Percentiles rank a stretch among this genome's conserved stretches.
These are phyloP conservation scores for Blepharisma japonicum DNA, from an alignment of 73 alveolate species.

Conservation along the genomic window DNA sequence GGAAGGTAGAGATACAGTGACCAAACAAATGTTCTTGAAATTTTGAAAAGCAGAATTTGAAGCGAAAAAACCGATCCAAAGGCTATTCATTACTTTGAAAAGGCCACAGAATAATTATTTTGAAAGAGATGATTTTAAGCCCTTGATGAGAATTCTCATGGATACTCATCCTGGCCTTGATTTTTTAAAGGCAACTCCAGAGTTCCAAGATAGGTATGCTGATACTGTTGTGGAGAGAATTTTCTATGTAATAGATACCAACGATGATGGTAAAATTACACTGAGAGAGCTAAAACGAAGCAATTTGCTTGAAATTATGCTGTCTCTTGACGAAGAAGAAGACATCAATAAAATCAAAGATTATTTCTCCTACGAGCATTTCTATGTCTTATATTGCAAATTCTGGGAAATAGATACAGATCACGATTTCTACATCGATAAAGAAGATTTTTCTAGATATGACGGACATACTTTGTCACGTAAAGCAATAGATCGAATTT, in stretches of 20 bases:
- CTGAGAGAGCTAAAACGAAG: constrained; percentile 88
- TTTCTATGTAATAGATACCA: constrained; percentile 76
- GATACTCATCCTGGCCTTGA: constrained; percentile 98
- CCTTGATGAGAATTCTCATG: constrained; percentile 83
- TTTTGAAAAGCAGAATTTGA: constrained; percentile 80
- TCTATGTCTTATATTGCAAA: constrained; percentile 98
- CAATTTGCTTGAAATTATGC: constrained; percentile 73
- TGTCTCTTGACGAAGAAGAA: constrained; percentile 60
- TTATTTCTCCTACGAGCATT: constrained; percentile 99
- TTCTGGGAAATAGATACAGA: constrained; percentile 99
- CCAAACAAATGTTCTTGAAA: constrained; percentile 68
- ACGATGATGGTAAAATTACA: constrained; percentile 92
- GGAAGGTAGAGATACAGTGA: constrained; percentile 66
- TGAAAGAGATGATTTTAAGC: constrained; percentile 86
- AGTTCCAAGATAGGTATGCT: constrained; percentile 96
- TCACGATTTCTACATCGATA: constrained; percentile 97
- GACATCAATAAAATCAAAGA: constrained; percentile 94
- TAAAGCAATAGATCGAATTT: constrained; percentile 97
- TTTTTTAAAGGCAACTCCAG: constrained; percentile 96
- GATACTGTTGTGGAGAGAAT: constrained; percentile 96
- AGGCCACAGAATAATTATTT: constrained; percentile 74
- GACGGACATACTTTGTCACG: constrained; percentile 96
- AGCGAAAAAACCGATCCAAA: constrained; percentile 58
- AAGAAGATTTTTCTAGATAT: constrained; percentile 92
- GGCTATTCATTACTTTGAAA: constrained; percentile 76